Conservation (phyloP, 495 filamentous ascomycete species). For the Penicillium lagena region DNA sequence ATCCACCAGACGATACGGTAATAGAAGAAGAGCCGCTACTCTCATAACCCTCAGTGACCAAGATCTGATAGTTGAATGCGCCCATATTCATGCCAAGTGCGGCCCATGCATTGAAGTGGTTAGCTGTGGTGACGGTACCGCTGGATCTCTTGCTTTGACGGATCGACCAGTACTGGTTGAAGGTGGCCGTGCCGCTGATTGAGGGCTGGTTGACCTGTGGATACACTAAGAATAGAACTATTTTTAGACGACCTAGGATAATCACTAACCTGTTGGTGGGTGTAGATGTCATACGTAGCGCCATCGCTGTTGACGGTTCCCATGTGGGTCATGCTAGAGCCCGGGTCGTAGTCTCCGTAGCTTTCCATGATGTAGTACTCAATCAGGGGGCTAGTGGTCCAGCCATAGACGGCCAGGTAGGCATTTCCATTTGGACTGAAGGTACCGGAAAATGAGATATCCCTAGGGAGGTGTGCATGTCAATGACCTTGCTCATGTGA, state of each 20-base stretch:
- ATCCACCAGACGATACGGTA: slow-evolving; percentile 42
- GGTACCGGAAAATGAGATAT: slow-evolving; percentile 47
- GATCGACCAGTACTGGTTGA: slow-evolving; percentile 57
- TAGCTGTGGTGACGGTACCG: slow-evolving; percentile 45
- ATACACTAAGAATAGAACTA: too few relatives aligned
- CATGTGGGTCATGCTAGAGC: slow-evolving; percentile 35
- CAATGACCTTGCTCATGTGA: background rate
- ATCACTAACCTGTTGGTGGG: slow-evolving; percentile 45
- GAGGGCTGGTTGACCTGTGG: slow-evolving; percentile 58
- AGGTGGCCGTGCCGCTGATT: slow-evolving; percentile 53
- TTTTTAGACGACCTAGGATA: too few relatives aligned
- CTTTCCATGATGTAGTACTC: slow-evolving; percentile 62
- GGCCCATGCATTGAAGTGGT: slow-evolving; percentile 62
- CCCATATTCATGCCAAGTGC: slow-evolving; percentile 41
- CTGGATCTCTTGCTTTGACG: slow-evolving; percentile 45
- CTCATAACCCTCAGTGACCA: slow-evolving; percentile 53
- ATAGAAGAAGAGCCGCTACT: slow-evolving; percentile 47
- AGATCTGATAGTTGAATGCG: slow-evolving; percentile 53
- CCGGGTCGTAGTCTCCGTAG: slow-evolving; percentile 50
- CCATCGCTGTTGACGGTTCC: slow-evolving; percentile 56
- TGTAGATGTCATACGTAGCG: slow-evolving; percentile 58
- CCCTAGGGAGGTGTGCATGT: slow-evolving; percentile 15
- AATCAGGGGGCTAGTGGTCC: slow-evolving; percentile 54
- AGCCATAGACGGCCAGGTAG: slow-evolving; percentile 59
- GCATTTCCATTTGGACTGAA: slow-evolving; percentile 52